Conservation (phyloP, 148 eudicot species). For the Hydrangea macrophylla region DNA sequence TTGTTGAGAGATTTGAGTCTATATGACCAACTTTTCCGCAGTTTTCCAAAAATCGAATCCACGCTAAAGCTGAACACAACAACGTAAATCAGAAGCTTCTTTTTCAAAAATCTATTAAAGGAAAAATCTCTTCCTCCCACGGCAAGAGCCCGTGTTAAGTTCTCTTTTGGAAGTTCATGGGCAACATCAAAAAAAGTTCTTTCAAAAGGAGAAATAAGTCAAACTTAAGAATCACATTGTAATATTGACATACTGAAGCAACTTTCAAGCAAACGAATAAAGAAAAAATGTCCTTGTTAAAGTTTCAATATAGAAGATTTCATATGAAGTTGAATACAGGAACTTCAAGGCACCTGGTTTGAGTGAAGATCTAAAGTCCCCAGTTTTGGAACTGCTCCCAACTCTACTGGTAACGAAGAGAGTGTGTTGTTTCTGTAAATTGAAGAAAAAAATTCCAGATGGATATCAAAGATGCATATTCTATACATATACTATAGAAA, state of each 20-base stretch:
- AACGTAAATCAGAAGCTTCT: too few species aligned
- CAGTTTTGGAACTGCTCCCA: slow-evolving; percentile 66
- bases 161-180: neutral
- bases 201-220: neutral
- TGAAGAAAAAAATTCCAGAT: slow-evolving; percentile 3
- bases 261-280: neutral
- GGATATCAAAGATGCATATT: slow-evolving; percentile 1
- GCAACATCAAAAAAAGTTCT: neutral
- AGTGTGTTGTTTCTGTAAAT: slow-evolving; percentile 63
- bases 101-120: too few species aligned
- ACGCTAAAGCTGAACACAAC: too few species aligned
- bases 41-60: too few species aligned
- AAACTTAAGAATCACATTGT: neutral
- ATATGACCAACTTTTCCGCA: too few species aligned
- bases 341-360: slow-evolving; percentile 57
- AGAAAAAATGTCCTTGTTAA: neutral
- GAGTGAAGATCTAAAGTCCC: slow-evolving; percentile 95
- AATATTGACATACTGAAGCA: slow-evolving; percentile 7
- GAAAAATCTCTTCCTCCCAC: too few species aligned
- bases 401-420: slow-evolving; percentile 65
- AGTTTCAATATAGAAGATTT: neutral
- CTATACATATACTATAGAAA: slow-evolving; percentile 4
- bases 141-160: neutral
- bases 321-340: neutral
- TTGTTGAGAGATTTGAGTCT: too few species aligned